Conservation (phyloP, 805 yeast species). For the Saturnispora galanensis region DNA sequence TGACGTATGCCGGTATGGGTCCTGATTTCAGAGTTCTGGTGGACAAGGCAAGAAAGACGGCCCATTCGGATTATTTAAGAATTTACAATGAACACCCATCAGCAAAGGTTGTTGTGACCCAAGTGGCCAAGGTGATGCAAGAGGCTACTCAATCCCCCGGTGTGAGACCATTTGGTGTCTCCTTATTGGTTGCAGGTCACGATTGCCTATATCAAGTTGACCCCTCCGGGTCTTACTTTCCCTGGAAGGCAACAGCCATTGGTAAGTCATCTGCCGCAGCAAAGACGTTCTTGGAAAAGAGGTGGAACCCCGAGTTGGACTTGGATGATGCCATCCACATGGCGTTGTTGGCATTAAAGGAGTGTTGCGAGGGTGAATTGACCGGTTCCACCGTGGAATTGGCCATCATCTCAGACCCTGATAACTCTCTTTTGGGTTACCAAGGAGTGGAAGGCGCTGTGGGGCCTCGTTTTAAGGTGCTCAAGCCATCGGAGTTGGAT, state of each 20-base stretch:
- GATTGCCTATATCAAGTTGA: conserved; percentile 95
- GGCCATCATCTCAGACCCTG: conserved; percentile 74
- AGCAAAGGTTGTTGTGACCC: conserved; percentile 84
- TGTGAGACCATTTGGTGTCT: conserved; percentile 94
- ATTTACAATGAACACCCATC: conserved; percentile 96
- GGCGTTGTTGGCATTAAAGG: conserved; percentile 87
- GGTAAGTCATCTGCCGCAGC: conserved; percentile 96
- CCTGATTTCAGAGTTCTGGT: conserved; percentile 94
- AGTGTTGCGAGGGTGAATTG: conserved; percentile 96
- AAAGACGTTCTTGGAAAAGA: conserved; percentile 90
- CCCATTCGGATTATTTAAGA: conserved; percentile 88
- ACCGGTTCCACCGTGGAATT: conserved; percentile 94
- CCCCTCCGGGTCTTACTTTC: conserved; percentile 95
- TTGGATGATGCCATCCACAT: conserved; percentile 97
- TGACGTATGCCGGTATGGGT: conserved; percentile 97
- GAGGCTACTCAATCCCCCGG: conserved; percentile 43
- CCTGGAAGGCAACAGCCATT: conserved; percentile 99
- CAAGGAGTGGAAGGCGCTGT: conserved; percentile 64
- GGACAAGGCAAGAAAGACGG: conserved; percentile 86
- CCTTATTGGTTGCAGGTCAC: conserved; percentile 86
- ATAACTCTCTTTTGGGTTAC: conserved; percentile 73
- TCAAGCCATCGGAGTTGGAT: conserved; percentile 84
- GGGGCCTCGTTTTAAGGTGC: conserved; percentile 86
- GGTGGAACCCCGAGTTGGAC: conserved; percentile 97
- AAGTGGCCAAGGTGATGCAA: conserved; percentile 93